Evolutionary conservation across 768 basidiomycete genomes (phyloP).

Genomic region (Lactifluus echinatus): DNA sequence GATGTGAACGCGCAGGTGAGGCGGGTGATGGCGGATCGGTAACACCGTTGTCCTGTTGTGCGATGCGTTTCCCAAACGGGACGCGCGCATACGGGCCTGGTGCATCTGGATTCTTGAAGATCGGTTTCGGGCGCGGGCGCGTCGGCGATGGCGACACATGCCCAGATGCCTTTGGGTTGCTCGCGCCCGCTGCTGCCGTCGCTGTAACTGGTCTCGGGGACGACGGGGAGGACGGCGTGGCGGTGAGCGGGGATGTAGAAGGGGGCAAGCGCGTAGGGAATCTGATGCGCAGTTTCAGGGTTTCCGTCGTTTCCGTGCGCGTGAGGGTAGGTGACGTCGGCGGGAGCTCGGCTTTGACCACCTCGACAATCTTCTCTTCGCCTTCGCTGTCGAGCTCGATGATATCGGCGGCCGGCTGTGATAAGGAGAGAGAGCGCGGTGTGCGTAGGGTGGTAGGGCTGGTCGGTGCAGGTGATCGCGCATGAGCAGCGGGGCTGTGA

Average conservation of each 20-base stretch:
- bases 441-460: not conserved
- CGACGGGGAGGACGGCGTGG: not conserved
- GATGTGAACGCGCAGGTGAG: not conserved
- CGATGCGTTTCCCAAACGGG: constrained; percentile 2
- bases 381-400: constrained; percentile 17
- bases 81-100: constrained; percentile 11
- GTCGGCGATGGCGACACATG: constrained; percentile 1
- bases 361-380: not conserved
- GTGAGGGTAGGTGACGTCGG: not conserved
- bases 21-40: not conserved
- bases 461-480: not conserved
- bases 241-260: not conserved
- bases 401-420: not conserved
- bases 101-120: constrained; percentile 9
- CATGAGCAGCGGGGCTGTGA: not conserved
- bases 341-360: constrained; percentile 1
- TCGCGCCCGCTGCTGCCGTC: not conserved
- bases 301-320: not conserved
- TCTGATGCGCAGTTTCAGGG: constrained; percentile 8
- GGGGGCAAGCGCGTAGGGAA: constrained; percentile 1
- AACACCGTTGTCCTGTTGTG: not conserved
- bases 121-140: constrained; percentile 14
- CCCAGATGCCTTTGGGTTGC: not conserved
- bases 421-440: not conserved
- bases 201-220: not conserved